phyloP scores from a whole-genome alignment of 2,329 filamentous ascomycete species.

The Epichloe glyceriae region DNA sequence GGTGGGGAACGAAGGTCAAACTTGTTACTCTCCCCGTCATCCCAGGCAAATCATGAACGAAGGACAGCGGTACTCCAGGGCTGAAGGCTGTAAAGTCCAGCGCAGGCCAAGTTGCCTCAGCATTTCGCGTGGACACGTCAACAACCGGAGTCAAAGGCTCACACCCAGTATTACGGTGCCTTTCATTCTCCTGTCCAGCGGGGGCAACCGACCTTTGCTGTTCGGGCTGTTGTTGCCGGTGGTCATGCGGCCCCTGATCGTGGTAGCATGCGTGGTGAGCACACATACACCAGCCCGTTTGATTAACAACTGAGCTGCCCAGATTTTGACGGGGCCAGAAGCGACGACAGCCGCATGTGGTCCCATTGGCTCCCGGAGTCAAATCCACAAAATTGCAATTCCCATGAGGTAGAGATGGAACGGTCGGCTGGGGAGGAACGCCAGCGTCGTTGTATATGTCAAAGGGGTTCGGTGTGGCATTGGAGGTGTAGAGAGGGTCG shows the following conservation, averaged over 20 bases:
- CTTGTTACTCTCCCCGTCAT: slow-evolving; percentile 12
- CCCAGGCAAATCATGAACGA: slow-evolving; percentile 20
- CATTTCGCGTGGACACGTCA: slow-evolving; percentile 31
- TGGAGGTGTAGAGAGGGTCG: slow-evolving; percentile 32
- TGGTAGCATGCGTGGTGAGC: slow-evolving; percentile 51
- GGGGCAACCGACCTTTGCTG: slow-evolving; percentile 9
- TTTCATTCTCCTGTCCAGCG: slow-evolving; percentile 39
- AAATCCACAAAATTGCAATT: slow-evolving; percentile 46
- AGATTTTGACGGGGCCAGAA: slow-evolving; percentile 39
- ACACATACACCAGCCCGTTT: slow-evolving; percentile 46
- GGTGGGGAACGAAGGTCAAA: slow-evolving; percentile 15
- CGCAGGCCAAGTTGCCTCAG: slow-evolving; percentile 18
- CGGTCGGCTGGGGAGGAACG: slow-evolving; percentile 13
- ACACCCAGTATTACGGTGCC: slow-evolving; percentile 28
- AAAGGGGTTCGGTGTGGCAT: slow-evolving; percentile 34
- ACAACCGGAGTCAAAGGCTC: slow-evolving; percentile 41
- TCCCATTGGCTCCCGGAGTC: slow-evolving; percentile 35
- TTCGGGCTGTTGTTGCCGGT: slow-evolving; percentile 10
- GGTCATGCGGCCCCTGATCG: slow-evolving; percentile 28
- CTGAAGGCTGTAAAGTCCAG: slow-evolving; percentile 29
- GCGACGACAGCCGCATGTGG: slow-evolving; percentile 45
- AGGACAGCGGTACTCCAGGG: slow-evolving; percentile 19
- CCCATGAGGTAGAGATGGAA: slow-evolving; percentile 33
- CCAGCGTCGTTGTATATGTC: slow-evolving; percentile 40
- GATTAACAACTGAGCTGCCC: slow-evolving; percentile 24